Evolutionary conservation across 768 basidiomycete genomes (phyloP).

Genomic region (Lactarius hengduanensis): DNA sequence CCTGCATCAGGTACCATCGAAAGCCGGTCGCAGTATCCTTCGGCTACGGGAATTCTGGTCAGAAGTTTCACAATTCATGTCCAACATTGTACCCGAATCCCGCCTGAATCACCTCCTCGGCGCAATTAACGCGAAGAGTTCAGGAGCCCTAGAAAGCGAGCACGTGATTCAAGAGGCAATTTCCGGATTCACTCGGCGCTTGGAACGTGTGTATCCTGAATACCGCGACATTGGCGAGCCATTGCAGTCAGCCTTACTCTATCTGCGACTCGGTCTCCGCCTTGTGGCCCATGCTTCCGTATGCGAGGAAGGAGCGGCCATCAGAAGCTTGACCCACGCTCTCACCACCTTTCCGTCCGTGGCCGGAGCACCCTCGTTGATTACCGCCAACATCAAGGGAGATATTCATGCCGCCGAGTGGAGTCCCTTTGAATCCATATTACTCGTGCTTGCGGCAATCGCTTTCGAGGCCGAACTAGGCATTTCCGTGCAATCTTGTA

Average conservation of each 20-base stretch:
- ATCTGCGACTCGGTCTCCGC: slow-evolving; percentile 72
- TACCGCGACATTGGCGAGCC: slow-evolving; percentile 69
- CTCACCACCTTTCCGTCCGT: slow-evolving; percentile 57
- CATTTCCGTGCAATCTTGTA: slow-evolving; percentile 34
- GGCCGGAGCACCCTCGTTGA: slow-evolving; percentile 41
- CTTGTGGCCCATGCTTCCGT: slow-evolving; percentile 39
- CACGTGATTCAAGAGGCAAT: slow-evolving; percentile 76
- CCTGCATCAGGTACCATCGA: slow-evolving; percentile 35
- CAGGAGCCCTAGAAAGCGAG: slow-evolving; percentile 53
- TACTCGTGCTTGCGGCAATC: slow-evolving; percentile 51
- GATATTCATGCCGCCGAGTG: slow-evolving; percentile 31
- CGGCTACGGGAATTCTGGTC: slow-evolving; percentile 66
- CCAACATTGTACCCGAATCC: slow-evolving; percentile 48
- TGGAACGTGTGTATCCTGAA: slow-evolving; percentile 64
- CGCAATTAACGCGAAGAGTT: slow-evolving; percentile 39
- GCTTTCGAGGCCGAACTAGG: slow-evolving; percentile 46
- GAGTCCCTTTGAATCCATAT: slow-evolving; percentile 42
- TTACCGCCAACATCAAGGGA: slow-evolving; percentile 33
- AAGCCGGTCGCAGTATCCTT: slow-evolving; percentile 41
- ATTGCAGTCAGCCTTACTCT: slow-evolving; percentile 61
- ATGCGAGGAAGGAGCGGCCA: neutral
- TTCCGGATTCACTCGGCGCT: slow-evolving; percentile 69
- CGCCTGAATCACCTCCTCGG: slow-evolving; percentile 52
- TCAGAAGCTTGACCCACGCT: slow-evolving; percentile 34
- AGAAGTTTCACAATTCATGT: slow-evolving; percentile 73